Percentiles rank a stretch among this genome's conserved stretches.
phyloP scores from a whole-genome alignment of 2,329 filamentous ascomycete genomes.

The Phialemonium atrogriseum region DNA sequence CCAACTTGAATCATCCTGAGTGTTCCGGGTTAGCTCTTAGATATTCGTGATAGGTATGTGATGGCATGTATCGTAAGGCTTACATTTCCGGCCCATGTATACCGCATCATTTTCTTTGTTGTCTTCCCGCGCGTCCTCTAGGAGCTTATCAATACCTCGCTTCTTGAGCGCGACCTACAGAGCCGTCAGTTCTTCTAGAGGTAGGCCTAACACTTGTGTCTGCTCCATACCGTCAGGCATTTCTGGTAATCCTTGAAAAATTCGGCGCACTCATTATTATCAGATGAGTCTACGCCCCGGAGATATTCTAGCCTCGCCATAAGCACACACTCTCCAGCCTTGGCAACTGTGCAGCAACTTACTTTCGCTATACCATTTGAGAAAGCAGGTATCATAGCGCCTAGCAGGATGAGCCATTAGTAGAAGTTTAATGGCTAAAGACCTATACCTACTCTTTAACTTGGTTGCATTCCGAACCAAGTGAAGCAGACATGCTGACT shows the following conservation, averaged over 20 bases:
- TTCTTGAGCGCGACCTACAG: conserved; percentile 73
- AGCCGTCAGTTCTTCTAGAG: background rate
- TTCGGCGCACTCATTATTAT: conserved; percentile 68
- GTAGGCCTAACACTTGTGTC: background rate
- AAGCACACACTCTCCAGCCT: no score
- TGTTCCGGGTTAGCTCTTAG: no score
- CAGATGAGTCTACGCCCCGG: conserved; percentile 70
- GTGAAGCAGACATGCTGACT: conserved; percentile 80
- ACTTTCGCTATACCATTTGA: conserved; percentile 99
- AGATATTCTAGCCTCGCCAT: conserved; percentile 65
- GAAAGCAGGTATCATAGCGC: conserved; percentile 92
- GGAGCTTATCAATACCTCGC: conserved; percentile 83
- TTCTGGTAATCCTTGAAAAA: conserved; percentile 84
- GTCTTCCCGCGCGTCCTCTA: conserved; percentile 84
- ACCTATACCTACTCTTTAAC: conserved; percentile 70
- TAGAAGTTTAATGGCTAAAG: background rate
- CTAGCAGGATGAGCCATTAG: conserved; percentile 32
- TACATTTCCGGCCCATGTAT: conserved; percentile 40
- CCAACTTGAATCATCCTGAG: no score
- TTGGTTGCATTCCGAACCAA: conserved; percentile 91
- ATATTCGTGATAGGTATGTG: no score
- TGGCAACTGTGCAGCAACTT: no score
- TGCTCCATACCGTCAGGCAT: conserved; percentile 64
- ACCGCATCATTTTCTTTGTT: conserved; percentile 79
- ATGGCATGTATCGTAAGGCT: no score